Evolutionary conservation across 148 eudicot genomes (phyloP), one percentile per base, ranked within the genome.

Genomic region (Persicaria maculosa): DNA sequence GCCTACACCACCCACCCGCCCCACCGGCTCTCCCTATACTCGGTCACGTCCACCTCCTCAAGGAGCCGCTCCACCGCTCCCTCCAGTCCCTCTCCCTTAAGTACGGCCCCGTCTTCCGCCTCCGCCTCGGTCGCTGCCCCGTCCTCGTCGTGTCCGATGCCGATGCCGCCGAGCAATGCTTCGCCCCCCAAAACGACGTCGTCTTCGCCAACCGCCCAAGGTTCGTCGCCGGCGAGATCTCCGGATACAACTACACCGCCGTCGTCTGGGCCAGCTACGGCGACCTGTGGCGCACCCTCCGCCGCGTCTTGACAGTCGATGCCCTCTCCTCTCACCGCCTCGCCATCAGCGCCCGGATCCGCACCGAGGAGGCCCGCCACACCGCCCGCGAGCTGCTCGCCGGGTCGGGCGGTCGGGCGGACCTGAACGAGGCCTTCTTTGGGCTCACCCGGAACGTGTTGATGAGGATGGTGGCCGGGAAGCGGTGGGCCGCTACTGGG

Each of bases 21-120:
- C 84, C 84, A 48, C 74, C 62, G 20, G 12, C 79, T 14, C 62
- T 83, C 7, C 85, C 85, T 2, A 43, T 85, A 3, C 43, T 85
- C 22, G 85, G 88, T 77, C 88, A 85, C 52, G 54, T 83, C 36
- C 77, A 83, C 80, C 85, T 83, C 77, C 16, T 85, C 5, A 76
- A 81, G 20, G 25, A 65, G 11, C 85, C 80, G 0, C 44, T 78
- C 68, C 82, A 82, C 77, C 79, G 78, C 0, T 64, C 79, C 65
- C 48, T 85, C 3, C 68, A 64, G 45, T 17, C 46, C 0, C 50
- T 85, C 9, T 71, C 82, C 19, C 70, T 7, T 40, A 25, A 17
- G 0, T 59, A 78, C 48, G 85, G 85, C 19, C 80, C 84, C 1
- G 17, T 82, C 50, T 16, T 78, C 47, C 48, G 9, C 75, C 81